Conservation (phyloP, 192 early-diverging fungal genomes). For the Coemansia sp. region DNA sequence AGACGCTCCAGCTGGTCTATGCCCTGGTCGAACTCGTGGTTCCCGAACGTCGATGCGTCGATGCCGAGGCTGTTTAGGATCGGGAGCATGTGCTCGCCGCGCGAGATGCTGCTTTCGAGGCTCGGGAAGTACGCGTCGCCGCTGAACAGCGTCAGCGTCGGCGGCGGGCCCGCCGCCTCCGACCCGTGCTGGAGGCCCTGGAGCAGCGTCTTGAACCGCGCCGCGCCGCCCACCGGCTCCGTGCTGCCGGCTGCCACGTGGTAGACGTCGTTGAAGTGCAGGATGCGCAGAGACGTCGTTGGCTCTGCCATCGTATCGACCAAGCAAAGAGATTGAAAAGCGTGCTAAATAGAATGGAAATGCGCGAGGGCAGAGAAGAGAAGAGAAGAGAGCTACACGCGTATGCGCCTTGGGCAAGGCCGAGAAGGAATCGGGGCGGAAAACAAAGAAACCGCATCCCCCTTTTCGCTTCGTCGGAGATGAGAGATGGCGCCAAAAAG, state of each 20-base stretch:
- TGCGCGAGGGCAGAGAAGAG: neutral
- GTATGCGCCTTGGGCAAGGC: neutral
- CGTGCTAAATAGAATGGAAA: neutral
- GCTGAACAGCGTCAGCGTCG: constrained; percentile 61
- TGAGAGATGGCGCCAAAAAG: neutral
- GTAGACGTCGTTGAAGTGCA: constrained; percentile 74
- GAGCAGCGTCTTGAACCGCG: constrained; percentile 59
- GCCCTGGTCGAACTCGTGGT: constrained; percentile 79
- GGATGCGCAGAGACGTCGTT: constrained; percentile 32
- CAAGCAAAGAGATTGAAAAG: neutral
- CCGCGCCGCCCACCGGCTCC: constrained; percentile 67
- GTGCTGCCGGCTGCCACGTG: constrained; percentile 52
- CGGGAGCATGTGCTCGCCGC: constrained; percentile 65
- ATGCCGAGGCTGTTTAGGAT: constrained; percentile 63
- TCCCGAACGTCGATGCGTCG: constrained; percentile 64
- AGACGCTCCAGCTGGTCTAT: constrained; percentile 56
- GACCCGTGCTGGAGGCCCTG: constrained; percentile 33
- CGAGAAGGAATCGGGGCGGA: neutral
- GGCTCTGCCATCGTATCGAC: neutral
- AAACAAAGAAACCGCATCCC: neutral
- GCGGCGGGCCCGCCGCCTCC: constrained; percentile 2
- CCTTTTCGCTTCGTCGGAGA: neutral
- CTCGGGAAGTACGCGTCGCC: constrained; percentile 71
- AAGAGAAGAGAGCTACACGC: neutral
- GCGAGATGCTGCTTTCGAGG: constrained; percentile 66